phyloP scores from a whole-genome alignment of 176 grass and related monocot species.

The Pharus latifolius region DNA sequence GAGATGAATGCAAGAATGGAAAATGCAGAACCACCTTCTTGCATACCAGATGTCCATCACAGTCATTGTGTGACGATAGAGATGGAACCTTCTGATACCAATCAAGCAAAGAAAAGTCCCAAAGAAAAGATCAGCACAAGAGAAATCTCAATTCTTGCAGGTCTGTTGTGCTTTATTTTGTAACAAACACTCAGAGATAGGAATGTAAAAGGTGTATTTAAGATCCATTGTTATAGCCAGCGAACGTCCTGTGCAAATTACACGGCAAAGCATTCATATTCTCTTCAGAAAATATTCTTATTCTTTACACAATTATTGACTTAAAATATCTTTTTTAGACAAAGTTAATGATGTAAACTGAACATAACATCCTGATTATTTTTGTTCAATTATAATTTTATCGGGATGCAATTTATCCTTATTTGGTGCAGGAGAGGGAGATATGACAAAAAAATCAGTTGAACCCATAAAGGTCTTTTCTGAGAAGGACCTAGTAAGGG shows the following conservation, averaged over 20 bases:
- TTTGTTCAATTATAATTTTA: background rate
- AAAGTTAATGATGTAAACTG: background rate
- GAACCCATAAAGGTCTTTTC: constrained; percentile 77
- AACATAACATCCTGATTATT: background rate
- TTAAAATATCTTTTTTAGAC: background rate
- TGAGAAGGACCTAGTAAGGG: constrained; percentile 73
- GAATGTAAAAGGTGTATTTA: background rate
- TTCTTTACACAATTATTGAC: background rate
- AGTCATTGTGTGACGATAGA: constrained; percentile 17
- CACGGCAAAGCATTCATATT: background rate
- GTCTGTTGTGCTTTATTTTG: constrained; percentile 24
- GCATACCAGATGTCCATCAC: constrained; percentile 24
- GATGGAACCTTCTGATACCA: constrained; percentile 31
- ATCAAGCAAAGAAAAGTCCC: constrained; percentile 29
- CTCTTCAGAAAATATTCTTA: background rate
- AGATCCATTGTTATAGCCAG: background rate
- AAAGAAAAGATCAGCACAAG: constrained; percentile 24
- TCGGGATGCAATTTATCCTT: background rate
- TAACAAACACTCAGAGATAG: background rate
- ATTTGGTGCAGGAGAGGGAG: constrained; percentile 50
- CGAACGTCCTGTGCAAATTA: background rate
- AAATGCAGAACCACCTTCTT: constrained; percentile 16
- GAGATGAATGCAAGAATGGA: constrained; percentile 60
- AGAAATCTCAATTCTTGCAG: constrained; percentile 32
- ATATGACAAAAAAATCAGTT: constrained; percentile 35